Evolutionary conservation across 495 filamentous ascomycete species (phyloP).

Genomic region (Penicillium antarcticum): DNA sequence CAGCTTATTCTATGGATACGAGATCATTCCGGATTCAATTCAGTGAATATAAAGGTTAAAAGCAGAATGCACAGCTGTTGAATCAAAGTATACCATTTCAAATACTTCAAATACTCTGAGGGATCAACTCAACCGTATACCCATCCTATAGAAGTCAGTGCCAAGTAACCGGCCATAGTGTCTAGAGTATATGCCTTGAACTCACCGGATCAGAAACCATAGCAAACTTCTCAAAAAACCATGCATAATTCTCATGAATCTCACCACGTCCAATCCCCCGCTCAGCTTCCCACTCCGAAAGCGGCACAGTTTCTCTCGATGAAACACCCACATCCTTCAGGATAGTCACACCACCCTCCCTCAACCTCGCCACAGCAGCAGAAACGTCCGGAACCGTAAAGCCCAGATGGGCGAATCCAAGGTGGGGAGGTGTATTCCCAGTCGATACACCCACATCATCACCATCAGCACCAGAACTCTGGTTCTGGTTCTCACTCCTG

Average conservation of each 20-base stretch:
- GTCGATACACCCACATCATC: slow-evolving; percentile 14
- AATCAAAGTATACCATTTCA: neutral
- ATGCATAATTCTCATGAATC: slow-evolving; percentile 33
- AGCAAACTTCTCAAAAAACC: slow-evolving; percentile 37
- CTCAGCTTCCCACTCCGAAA: slow-evolving; percentile 36
- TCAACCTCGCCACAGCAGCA: slow-evolving; percentile 29
- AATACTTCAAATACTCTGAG: slow-evolving; percentile 18
- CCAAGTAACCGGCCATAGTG: neutral
- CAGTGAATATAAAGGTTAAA: too few relatives aligned
- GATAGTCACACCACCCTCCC: slow-evolving; percentile 25
- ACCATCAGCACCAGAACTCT: slow-evolving; percentile 10
- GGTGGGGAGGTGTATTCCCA: slow-evolving; percentile 30
- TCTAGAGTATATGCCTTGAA: neutral
- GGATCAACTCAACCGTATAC: slow-evolving; percentile 27
- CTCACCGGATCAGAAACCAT: slow-evolving; percentile 41
- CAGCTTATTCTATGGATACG: neutral
- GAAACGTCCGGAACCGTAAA: slow-evolving; percentile 37
- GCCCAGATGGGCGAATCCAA: slow-evolving; percentile 41
- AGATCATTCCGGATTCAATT: neutral
- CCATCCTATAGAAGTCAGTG: slow-evolving; percentile 17
- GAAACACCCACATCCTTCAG: slow-evolving; percentile 36
- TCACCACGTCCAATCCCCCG: slow-evolving; percentile 31
- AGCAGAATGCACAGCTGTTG: neutral
- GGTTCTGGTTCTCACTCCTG: slow-evolving; percentile 22
- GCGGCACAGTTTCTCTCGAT: slow-evolving; percentile 26